A percentile compares a stretch with the other conserved stretches of the same genome.
Conservation (phyloP, 768 basidiomycete species). For the Fibroporia radiculosa region DNA sequence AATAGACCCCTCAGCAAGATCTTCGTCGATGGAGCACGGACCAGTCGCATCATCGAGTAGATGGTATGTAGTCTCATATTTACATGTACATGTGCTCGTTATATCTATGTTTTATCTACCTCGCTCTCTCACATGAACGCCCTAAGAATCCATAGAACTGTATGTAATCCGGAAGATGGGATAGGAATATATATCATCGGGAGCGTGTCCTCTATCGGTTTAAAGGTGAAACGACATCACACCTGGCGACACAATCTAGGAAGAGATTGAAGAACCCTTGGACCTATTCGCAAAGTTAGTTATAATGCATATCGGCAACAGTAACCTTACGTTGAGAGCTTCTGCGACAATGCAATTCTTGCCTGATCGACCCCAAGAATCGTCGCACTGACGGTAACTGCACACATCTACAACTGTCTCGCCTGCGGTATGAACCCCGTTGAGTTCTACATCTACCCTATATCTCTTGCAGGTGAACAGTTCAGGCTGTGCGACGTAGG, state of each 20-base stretch:
- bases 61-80: slow-evolving; percentile 8
- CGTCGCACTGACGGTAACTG: slow-evolving; percentile 49
- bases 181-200: too few relatives aligned
- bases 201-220: slow-evolving; percentile 33
- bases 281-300: slow-evolving; percentile 35
- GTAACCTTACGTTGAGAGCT: slow-evolving; percentile 52
- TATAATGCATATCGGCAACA: background rate
- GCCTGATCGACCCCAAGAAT: slow-evolving; percentile 64
- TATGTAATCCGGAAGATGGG: too few relatives aligned
- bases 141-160: background rate
- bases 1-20: slow-evolving; percentile 66
- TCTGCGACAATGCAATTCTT: slow-evolving; percentile 74
- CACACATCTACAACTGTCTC: slow-evolving; percentile 80
- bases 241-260: slow-evolving; percentile 47
- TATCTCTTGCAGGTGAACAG: slow-evolving; percentile 57
- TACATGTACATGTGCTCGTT: slow-evolving; percentile 7
- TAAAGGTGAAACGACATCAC: slow-evolving; percentile 55
- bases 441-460: slow-evolving; percentile 77
- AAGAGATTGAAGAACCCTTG: slow-evolving; percentile 58
- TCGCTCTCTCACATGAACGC: background rate
- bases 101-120: slow-evolving; percentile 1
- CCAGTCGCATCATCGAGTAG: slow-evolving; percentile 24
- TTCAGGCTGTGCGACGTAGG: slow-evolving; percentile 62
- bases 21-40: slow-evolving; percentile 56
- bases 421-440: slow-evolving; percentile 56